Percentiles rank a stretch among this genome's conserved stretches.
Conservation (phyloP, 2,329 filamentous ascomycete genomes). For the Colletotrichum higginsianum region DNA sequence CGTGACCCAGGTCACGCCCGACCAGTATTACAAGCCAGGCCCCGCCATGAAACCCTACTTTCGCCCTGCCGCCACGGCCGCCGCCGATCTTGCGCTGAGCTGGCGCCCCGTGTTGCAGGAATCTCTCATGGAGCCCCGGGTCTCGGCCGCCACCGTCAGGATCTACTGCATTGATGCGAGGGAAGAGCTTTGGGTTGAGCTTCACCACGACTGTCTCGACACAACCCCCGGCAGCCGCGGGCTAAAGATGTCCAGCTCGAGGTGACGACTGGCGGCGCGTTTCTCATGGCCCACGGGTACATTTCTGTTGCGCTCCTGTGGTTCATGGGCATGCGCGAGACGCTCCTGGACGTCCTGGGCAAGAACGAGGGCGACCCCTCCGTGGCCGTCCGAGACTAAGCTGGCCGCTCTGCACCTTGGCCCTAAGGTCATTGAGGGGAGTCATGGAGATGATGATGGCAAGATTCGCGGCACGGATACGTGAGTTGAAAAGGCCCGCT, state of each 20-base stretch:
- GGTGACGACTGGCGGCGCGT: constrained; percentile 29
- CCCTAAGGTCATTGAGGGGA: neutral
- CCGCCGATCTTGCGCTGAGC: neutral
- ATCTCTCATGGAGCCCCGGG: constrained; percentile 23
- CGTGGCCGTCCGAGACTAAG: neutral
- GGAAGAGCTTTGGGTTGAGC: neutral
- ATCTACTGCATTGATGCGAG: neutral
- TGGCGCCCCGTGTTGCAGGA: constrained; percentile 42
- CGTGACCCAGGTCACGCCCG: constrained; percentile 35
- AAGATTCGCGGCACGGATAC: constrained; percentile 1
- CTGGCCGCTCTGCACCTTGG: constrained; percentile 3
- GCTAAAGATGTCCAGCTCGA: constrained; percentile 36
- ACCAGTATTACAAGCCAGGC: constrained; percentile 28
- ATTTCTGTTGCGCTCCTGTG: constrained; percentile 44
- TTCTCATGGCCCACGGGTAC: constrained; percentile 46
- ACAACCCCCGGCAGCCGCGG: constrained; percentile 11
- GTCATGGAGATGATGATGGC: neutral
- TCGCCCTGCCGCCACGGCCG: neutral
- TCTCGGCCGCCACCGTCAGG: constrained; percentile 18
- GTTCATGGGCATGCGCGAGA: constrained; percentile 38
- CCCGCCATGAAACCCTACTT: constrained; percentile 37
- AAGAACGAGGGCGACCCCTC: neutral
- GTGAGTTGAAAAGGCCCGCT: constrained; percentile 21
- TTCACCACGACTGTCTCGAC: neutral
- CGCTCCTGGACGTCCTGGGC: constrained; percentile 11